phyloP scores from a whole-genome alignment of 345 rosid genomes.

The Rubroshorea leprosula region DNA sequence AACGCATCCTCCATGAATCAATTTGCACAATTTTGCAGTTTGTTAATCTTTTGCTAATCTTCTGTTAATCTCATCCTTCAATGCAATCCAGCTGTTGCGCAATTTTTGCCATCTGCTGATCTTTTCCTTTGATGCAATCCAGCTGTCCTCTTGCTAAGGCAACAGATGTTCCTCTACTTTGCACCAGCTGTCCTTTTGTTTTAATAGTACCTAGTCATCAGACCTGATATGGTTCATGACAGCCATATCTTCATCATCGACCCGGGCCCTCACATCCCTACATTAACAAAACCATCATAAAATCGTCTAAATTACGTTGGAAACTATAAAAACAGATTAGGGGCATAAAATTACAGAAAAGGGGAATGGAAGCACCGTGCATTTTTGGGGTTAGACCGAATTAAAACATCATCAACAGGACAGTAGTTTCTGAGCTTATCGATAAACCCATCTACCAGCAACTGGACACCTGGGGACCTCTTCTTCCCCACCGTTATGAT shows the following conservation, averaged over 20 bases:
- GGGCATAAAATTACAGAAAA: not conserved
- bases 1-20: too few relatives aligned
- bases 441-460: slow-evolving; percentile 61
- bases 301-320: not conserved
- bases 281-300: slow-evolving; percentile 11
- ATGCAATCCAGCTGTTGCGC: too few relatives aligned
- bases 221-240: slow-evolving; percentile 55
- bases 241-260: slow-evolving; percentile 70
- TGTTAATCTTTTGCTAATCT: too few relatives aligned
- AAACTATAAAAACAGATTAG: not conserved
- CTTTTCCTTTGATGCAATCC: too few relatives aligned
- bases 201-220: slow-evolving; percentile 97
- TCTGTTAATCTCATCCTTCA: too few relatives aligned
- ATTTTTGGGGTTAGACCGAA: slow-evolving; percentile 75
- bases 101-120: too few relatives aligned
- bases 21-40: too few relatives aligned
- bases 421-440: slow-evolving; percentile 66
- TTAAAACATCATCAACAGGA: slow-evolving; percentile 47
- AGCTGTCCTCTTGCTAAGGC: too few relatives aligned
- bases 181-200: too few relatives aligned
- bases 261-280: slow-evolving; percentile 65
- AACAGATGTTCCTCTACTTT: too few relatives aligned
- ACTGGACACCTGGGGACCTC: slow-evolving; percentile 65
- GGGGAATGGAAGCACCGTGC: slow-evolving; percentile 39
- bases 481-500: slow-evolving; percentile 71